phyloP scores from a whole-genome alignment of 2,329 filamentous ascomycete species.

The Gyromitra esculenta region DNA sequence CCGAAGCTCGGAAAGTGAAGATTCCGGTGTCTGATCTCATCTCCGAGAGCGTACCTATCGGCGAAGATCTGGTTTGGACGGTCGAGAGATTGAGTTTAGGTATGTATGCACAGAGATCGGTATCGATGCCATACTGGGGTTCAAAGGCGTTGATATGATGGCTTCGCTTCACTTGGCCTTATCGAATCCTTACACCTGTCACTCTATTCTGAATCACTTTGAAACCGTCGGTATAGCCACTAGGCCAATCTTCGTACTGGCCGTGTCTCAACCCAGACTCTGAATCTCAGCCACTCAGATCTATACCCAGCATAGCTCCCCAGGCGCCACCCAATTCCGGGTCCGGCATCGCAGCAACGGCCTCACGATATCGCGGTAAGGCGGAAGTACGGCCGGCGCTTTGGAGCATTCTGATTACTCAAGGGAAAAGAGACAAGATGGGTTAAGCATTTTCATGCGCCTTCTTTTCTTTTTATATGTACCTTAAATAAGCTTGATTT shows the following conservation, averaged over 20 bases:
- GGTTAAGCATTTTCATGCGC: conserved; percentile 4
- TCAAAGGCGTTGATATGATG: conserved; percentile 20
- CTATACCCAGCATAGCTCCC: background rate
- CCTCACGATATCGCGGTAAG: conserved; percentile 11
- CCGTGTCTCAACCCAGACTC: conserved; percentile 40
- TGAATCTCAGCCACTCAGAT: conserved; percentile 30
- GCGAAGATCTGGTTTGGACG: conserved; percentile 1
- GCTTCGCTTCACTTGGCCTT: conserved; percentile 14
- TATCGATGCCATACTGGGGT: conserved; percentile 32
- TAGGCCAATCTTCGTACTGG: conserved; percentile 28
- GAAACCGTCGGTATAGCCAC: conserved; percentile 24
- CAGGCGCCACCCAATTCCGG: conserved; percentile 32
- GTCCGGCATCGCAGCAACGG: conserved; percentile 3
- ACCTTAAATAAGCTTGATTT: conserved; percentile 26
- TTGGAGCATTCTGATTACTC: background rate
- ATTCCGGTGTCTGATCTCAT: conserved; percentile 25
- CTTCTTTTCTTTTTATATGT: conserved; percentile 14
- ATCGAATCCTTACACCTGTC: conserved; percentile 19
- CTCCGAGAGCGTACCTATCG: conserved; percentile 4
- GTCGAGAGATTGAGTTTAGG: conserved; percentile 9
- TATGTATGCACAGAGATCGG: conserved; percentile 25
- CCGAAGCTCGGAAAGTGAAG: conserved; percentile 7
- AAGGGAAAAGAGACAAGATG: conserved; percentile 17
- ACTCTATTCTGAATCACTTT: conserved; percentile 5
- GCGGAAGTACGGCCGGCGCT: conserved; percentile 27